Base-by-base conservation (phyloP, 164 flowering plant species). In the Macadamia tetraphylla region DNA sequence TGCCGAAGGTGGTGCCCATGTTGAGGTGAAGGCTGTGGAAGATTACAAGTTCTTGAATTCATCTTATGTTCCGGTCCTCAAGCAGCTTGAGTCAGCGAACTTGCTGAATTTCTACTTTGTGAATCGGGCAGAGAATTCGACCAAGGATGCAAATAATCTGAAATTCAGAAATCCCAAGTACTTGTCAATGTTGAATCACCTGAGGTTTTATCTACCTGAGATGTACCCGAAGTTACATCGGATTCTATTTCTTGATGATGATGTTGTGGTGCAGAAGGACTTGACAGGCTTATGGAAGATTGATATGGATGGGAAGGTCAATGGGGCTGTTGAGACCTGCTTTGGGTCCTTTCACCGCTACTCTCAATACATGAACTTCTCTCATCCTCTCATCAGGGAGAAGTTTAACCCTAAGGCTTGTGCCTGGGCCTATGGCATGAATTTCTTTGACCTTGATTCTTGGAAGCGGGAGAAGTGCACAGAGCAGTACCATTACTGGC, bases 381-480 rank as follows among this genome's bases (percentile, higher is more conserved):
- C 98, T 32, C 76, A 94, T 59, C 91, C 93, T 60, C 78, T 87
- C 23, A 85, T 94, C 29, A 81, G 60, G 74, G 93, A 86, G 75
- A 88, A 62, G 68, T 88, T 91, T 65, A 90, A 84, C 65, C 94
- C 96, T 32, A 88, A 84, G 77, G 88, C 97, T 17, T 94, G 98
- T 78, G 98, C 93, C 1, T 94, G 98, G 98, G 96, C 98, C 10
- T 91, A 76, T 81, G 97, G 98, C 48, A 83, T 91, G 91, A 94
- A 94, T 75, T 71, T 94, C 58, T 89, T 91, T 71, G 93, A 94
- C 76, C 90, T 94, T 44, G 88, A 94, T 80, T 88, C 96, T 57
- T 94, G 98, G 98, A 86, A 93, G 76, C 81, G 78, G 7, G 96
- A 88, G 72, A 86, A 82, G 77, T 81, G 76, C 74, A 94, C 98